Evolutionary conservation across 306 rosid genomes (phyloP).

Genomic region (Arachis hypogaea): DNA sequence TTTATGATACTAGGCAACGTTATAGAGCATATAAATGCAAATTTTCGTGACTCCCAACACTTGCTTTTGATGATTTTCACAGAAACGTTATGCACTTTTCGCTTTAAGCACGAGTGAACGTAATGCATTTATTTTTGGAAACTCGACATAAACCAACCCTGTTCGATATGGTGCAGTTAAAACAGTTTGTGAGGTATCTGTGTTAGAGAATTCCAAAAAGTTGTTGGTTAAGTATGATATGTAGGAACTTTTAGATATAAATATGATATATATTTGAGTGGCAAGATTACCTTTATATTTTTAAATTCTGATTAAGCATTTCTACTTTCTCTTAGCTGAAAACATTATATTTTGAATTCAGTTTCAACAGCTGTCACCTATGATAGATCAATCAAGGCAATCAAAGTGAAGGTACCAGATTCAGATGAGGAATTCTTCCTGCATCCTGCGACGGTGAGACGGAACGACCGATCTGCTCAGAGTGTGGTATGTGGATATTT

Average conservation of each 20-base stretch:
- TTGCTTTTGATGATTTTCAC: background rate
- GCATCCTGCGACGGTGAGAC: slow-evolving; percentile 97
- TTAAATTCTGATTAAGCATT: background rate
- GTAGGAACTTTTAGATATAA: slow-evolving; percentile 7
- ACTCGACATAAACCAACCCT: slow-evolving; percentile 1
- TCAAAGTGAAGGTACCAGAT: slow-evolving; percentile 89
- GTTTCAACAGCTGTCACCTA: slow-evolving; percentile 96
- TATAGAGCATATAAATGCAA: background rate
- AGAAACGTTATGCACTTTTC: background rate
- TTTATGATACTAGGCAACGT: background rate
- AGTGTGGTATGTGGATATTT: slow-evolving; percentile 77
- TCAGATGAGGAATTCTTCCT: slow-evolving; percentile 88
- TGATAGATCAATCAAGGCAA: slow-evolving; percentile 83
- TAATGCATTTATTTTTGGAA: slow-evolving; percentile 3
- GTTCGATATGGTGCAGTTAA: background rate
- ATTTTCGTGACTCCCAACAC: background rate
- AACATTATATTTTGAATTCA: slow-evolving; percentile 38
- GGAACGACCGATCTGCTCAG: slow-evolving; percentile 96
- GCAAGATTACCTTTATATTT: slow-evolving; percentile 10
- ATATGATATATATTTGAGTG: background rate
- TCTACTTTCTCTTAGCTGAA: slow-evolving; percentile 29
- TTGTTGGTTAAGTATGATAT: background rate
- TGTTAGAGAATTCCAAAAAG: background rate
- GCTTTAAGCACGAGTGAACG: background rate
- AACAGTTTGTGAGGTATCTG: background rate